phyloP scores from a whole-genome alignment of 2,329 filamentous ascomycete genomes.

The Elsinoe necatrix region DNA sequence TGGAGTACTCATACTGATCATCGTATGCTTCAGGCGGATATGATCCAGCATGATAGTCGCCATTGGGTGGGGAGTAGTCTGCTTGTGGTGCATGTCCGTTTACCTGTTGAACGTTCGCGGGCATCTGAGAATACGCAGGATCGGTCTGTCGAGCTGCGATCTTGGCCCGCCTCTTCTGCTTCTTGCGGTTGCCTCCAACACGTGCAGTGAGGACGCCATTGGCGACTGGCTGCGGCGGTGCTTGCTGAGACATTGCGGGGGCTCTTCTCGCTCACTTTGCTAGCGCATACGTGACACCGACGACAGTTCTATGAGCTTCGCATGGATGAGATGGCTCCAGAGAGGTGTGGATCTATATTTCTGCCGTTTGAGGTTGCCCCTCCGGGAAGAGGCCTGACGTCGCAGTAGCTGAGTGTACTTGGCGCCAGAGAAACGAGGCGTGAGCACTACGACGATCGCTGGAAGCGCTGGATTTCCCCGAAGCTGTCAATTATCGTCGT shows the following conservation, averaged over 20 bases:
- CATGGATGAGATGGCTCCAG: neutral
- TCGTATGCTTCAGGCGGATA: conserved; percentile 40
- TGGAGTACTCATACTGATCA: conserved; percentile 33
- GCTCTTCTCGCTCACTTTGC: neutral
- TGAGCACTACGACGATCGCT: neutral
- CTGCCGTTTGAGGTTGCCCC: conserved; percentile 3
- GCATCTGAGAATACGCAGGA: neutral
- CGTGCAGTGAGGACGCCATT: conserved; percentile 34
- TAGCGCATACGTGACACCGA: conserved; percentile 7
- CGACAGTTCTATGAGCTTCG: neutral
- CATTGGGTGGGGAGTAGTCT: neutral
- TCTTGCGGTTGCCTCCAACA: conserved; percentile 73
- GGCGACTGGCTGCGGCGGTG: conserved; percentile 17
- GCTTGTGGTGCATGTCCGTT: neutral
- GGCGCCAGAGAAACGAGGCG: neutral
- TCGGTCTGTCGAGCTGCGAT: conserved; percentile 59
- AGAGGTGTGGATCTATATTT: neutral
- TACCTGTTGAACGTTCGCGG: neutral
- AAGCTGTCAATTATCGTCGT: neutral
- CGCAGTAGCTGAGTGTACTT: neutral
- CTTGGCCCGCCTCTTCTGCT: conserved; percentile 87
- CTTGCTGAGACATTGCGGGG: conserved; percentile 25
- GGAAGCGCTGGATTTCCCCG: neutral
- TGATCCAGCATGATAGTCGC: neutral
- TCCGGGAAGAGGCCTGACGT: neutral